phyloP scores from a whole-genome alignment of 169 alveolate species.

The Eimeria necatrix region DNA sequence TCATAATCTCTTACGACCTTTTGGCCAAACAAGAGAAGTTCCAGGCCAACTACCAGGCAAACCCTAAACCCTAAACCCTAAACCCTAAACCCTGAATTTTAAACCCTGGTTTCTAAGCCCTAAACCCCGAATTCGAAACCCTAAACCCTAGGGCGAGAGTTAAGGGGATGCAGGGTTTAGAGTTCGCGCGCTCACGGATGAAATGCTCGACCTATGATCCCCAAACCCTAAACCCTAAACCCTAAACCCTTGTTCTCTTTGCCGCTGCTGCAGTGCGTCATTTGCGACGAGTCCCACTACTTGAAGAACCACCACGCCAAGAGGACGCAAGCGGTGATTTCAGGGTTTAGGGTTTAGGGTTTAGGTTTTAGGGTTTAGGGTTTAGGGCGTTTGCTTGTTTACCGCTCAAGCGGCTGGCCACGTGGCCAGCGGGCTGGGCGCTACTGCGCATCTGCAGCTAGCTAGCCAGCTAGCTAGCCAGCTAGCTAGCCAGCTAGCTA shows the following conservation, averaged over 20 bases:
- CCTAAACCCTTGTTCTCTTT: too few relatives aligned
- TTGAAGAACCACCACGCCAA: slow-evolving; percentile 94
- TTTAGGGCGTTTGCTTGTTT: background rate
- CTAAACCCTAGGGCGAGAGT: background rate
- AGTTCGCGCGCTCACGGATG: too few relatives aligned
- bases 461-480: too few relatives aligned
- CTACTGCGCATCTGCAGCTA: too few relatives aligned
- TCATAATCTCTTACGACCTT: slow-evolving; percentile 70
- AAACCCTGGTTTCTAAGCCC: background rate
- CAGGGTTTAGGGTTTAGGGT: background rate
- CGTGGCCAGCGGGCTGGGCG: background rate
- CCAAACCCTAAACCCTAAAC: background rate
- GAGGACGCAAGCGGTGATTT: slow-evolving; percentile 91
- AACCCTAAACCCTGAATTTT: slow-evolving; percentile 41
- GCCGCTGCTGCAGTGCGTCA: slow-evolving; percentile 85
- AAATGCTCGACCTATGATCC: too few relatives aligned
- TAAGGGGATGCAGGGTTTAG: background rate
- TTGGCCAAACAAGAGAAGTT: slow-evolving; percentile 28
- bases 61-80: background rate
- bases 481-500: too few relatives aligned
- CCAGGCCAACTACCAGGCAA: slow-evolving; percentile 52
- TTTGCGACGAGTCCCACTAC: slow-evolving; percentile 98
- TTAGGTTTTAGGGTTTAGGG: background rate
- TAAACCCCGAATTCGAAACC: background rate
- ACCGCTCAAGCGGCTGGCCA: background rate